These are phyloP conservation scores for Melocanna baccifera DNA, from an alignment of 176 grass and related monocot genomes.

Conservation along the genomic window DNA sequence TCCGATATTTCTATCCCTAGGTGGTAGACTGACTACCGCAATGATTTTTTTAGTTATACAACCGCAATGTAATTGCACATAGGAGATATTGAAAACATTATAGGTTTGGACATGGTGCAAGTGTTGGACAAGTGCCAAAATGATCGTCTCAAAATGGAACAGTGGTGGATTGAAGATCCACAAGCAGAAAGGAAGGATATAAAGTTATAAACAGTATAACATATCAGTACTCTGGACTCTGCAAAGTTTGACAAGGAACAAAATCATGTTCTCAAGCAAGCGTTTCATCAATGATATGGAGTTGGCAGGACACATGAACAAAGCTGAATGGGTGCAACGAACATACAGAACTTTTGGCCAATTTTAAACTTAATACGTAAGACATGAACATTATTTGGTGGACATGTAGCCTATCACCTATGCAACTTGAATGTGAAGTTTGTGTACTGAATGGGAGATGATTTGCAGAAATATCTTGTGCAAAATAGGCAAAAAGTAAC, in stretches of 20 bases:
- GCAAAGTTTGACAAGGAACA: neutral
- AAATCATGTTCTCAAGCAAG: neutral
- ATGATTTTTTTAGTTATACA: neutral
- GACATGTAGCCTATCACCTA: neutral
- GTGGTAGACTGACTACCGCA: neutral
- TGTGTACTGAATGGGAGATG: neutral
- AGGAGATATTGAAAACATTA: neutral
- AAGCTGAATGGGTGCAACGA: neutral
- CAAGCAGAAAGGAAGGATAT: neutral
- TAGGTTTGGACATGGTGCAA: neutral
- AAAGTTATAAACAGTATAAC: neutral
- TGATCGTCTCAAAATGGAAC: neutral
- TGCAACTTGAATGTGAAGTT: neutral
- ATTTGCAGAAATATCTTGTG: neutral
- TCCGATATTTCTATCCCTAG: too few relatives aligned
- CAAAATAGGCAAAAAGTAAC: neutral
- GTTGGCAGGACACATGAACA: neutral
- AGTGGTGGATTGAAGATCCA: neutral
- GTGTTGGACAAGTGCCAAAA: conserved; percentile 12
- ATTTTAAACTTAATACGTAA: neutral
- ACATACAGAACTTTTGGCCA: neutral
- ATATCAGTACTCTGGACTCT: neutral
- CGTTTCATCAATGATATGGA: neutral
- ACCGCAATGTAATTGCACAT: neutral
- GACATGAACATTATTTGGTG: neutral